Base-by-base conservation (phyloP, 352 stramenopile genomes). In the Phytopythium boreale region DNA sequence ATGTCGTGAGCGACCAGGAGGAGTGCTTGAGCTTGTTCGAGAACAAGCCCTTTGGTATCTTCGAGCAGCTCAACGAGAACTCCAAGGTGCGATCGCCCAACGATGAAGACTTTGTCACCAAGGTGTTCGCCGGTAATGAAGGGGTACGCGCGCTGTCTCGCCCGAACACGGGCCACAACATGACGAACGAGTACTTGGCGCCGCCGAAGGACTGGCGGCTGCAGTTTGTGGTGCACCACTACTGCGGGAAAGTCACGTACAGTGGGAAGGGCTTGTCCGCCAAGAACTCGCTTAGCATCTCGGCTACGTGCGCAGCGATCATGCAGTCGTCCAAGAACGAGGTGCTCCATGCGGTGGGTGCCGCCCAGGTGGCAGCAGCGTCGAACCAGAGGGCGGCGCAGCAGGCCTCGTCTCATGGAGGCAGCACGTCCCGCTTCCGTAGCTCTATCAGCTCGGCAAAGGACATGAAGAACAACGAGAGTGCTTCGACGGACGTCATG, bases 321-420 rank as follows among this genome's bases (percentile, higher is more conserved):
- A 90, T 95, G 78, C 84, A 93, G 27, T 93, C 84, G 17, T 95
- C 86, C 24, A 92, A 84, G 56, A 95, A 95, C 67, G 74, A 72
- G 8, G 81, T 92, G 26, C 69, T 92, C 15, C 81, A 84, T 59
- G 84, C 84, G 31, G 81, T 92, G 15, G 84, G 84, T 0, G 78
- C 80, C 2, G 77, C 84, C 34, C 84, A 92, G 59, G 79, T 90
- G 52, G 76, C 84, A 50, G 72, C 80, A 27, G 78, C 77, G 15
- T 83, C 79, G 2, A 86, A 66, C 57, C 77, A 83, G 37, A 86
- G 78, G 49, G 71, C 69, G 4, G 10, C 47, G 22, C 47, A 53
- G 47, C 47, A 53, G 14, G 47, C 47, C 15, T 34, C 47, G 34
- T 69, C 72, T 12, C 87, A 85, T 43, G 67, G 72, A 56, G 59